Evolutionary conservation across 371 early-diverging fungal genomes (phyloP), one percentile per base, ranked within the genome.

Genomic region (Cokeromyces recurvatus): DNA sequence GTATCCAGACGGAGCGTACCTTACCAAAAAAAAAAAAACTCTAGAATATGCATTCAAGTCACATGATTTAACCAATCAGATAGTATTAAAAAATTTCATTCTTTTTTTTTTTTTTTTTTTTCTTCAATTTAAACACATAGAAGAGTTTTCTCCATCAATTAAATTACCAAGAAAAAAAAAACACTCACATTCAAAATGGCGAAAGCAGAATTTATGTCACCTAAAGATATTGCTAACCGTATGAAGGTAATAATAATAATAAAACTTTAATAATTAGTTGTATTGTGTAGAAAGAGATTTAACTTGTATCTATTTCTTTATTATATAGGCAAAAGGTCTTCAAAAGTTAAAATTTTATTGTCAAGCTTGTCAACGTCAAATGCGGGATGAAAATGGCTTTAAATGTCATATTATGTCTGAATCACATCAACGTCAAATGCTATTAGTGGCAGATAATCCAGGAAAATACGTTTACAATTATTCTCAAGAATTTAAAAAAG

Each of bases 331-430:
- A 27, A 96, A 96, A 62, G 98, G 98, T 17, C 84, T 97, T 47
- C 89, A 92, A 51, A 89, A 90, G 55, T 77, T 97, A 44, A 79
- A 90, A 51, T 97, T 91, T 83, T 94, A 87, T 52, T 96, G 97
- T 63, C 94, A 95, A 67, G 88, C 94, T 73, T 95, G 95, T 59
- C 85, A 95, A 57, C 92, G 91, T 57, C 87, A 87, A 57, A 91
- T 90, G 47, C 77, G 93, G 43, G 97, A 97, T 68, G 95, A 92
- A 60, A 95, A 95, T 68, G 98, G 98, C 8, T 97, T 94, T 78
- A 92, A 95, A 70, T 91, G 92, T 49, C 97, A 97, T 67, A 84
- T 82, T 35, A 78, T 81, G 36, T 90, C 93, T 16, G 96, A 96
- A 68, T 81, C 88, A 3, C 98, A 97, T 73, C 90, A 91, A 61